phyloP scores from a whole-genome alignment of 2,329 filamentous ascomycete species.

The Teratosphaeria epicoccoides region DNA sequence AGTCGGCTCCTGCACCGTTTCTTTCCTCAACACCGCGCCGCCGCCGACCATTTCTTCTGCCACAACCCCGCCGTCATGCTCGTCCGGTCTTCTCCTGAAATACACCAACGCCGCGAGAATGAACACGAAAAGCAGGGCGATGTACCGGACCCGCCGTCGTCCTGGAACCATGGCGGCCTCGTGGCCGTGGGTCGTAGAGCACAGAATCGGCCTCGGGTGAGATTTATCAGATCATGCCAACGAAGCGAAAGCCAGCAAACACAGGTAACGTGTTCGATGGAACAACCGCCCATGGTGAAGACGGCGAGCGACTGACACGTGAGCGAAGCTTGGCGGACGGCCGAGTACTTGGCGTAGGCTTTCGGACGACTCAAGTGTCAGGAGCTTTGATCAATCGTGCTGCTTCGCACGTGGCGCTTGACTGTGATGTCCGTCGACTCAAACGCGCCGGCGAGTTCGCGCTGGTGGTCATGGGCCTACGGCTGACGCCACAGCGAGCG shows the following conservation, averaged over 20 bases:
- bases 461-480: too few relatives aligned
- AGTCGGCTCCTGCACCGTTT: neutral
- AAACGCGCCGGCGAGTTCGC: too few relatives aligned
- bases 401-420: too few relatives aligned
- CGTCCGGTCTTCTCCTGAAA: conserved; percentile 1
- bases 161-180: neutral
- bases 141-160: conserved; percentile 1
- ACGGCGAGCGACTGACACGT: neutral
- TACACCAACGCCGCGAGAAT: conserved; percentile 6
- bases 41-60: conserved; percentile 7
- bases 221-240: neutral
- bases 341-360: neutral
- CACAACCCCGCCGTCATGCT: conserved; percentile 1
- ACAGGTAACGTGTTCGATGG: neutral
- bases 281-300: neutral
- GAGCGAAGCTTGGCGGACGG: neutral
- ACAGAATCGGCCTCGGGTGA: neutral
- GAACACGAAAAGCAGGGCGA: conserved; percentile 4
- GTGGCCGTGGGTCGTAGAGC: neutral
- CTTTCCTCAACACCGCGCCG: conserved; percentile 5
- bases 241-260: neutral
- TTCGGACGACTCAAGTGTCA: too few relatives aligned
- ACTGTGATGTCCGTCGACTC: too few relatives aligned
- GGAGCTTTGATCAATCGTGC: too few relatives aligned
- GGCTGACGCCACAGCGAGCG: too few relatives aligned